phyloP scores from a whole-genome alignment of 2,329 filamentous ascomycete species.

The Calonectria montana region DNA sequence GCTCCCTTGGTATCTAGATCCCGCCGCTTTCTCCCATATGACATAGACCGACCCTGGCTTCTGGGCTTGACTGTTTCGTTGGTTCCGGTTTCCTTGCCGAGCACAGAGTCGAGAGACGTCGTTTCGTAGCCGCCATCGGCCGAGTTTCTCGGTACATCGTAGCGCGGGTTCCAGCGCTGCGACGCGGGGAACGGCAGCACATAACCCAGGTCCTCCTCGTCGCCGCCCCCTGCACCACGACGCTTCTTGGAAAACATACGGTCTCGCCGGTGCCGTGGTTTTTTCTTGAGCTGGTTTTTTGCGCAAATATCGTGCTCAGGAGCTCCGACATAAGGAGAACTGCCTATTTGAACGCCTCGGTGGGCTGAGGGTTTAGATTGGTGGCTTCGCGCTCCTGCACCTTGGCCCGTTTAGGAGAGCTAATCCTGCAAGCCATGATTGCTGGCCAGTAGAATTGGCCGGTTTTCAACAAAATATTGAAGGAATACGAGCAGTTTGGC shows the following conservation, averaged over 20 bases:
- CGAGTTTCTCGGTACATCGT: conserved; percentile 38
- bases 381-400: neutral
- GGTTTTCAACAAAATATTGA: neutral
- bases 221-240: neutral
- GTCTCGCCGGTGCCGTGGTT: neutral
- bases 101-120: neutral
- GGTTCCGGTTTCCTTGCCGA: neutral
- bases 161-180: conserved; percentile 44
- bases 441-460: neutral
- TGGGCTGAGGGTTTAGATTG: neutral
- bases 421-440: neutral
- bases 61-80: neutral
- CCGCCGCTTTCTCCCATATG: conserved; percentile 27
- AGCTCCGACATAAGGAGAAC: neutral
- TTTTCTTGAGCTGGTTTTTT: neutral
- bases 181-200: conserved; percentile 31
- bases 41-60: conserved; percentile 15
- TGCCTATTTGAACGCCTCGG: neutral
- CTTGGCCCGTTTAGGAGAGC: neutral
- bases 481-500: neutral
- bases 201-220: conserved; percentile 32
- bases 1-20: conserved; percentile 27
- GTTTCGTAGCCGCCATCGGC: neutral
- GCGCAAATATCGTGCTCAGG: no score
- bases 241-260: conserved; percentile 28